These are phyloP conservation scores for Plasmodium inui DNA, from an alignment of 169 alveolate genomes.

Conservation along the genomic window DNA sequence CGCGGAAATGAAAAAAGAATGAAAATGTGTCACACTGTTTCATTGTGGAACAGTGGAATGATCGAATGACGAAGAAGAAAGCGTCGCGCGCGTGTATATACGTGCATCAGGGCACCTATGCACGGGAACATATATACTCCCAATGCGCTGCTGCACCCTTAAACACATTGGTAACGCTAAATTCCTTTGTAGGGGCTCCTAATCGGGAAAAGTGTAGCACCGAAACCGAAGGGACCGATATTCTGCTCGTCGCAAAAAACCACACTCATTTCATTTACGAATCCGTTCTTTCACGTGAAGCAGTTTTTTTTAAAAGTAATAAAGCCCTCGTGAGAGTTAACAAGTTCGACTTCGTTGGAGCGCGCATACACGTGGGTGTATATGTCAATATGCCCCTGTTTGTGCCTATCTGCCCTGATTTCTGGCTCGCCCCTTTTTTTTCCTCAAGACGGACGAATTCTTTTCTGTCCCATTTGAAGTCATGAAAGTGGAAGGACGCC, in stretches of 20 bases:
- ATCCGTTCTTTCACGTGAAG: constrained; percentile 60
- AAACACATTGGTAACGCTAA: background rate
- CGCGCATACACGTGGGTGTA: background rate
- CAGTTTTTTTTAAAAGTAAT: constrained; percentile 55
- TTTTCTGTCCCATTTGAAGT: constrained; percentile 57
- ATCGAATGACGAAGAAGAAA: background rate
- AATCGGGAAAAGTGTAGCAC: constrained; percentile 68
- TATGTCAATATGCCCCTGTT: background rate
- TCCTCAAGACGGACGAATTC: constrained; percentile 33
- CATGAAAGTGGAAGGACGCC: constrained; percentile 51
- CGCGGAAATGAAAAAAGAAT: background rate
- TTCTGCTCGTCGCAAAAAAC: constrained; percentile 75
- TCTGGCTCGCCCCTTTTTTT: background rate
- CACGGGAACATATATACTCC: background rate
- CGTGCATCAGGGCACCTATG: background rate
- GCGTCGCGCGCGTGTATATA: background rate
- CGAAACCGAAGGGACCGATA: constrained; percentile 73
- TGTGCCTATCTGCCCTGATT: background rate
- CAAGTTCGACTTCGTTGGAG: background rate
- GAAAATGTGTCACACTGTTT: background rate
- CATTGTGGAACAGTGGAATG: background rate
- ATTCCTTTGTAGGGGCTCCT: constrained; percentile 34
- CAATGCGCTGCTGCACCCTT: background rate
- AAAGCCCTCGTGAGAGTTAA: background rate
- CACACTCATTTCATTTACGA: constrained; percentile 54